Evolutionary conservation across 345 rosid genomes (phyloP).

Genomic region (Brassica napus): DNA sequence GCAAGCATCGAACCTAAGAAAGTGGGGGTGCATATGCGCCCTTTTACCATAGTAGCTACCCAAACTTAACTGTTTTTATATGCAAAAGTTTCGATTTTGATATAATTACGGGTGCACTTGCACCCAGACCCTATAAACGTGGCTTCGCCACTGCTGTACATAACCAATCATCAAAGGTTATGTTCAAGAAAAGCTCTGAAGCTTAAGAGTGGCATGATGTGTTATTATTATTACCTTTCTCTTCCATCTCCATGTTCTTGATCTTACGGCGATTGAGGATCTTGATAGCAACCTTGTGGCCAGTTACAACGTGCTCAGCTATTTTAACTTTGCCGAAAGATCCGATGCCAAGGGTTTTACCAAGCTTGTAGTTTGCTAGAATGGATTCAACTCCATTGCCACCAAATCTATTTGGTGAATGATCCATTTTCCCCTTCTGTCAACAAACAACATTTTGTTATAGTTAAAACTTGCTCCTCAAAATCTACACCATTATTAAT

Average conservation of each 20-base stretch:
- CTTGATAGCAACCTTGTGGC: constrained; percentile 93
- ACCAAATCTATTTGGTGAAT: constrained; percentile 49
- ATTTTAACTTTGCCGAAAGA: constrained; percentile 95
- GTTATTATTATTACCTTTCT: constrained; percentile 59
- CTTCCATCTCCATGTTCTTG: constrained; percentile 82
- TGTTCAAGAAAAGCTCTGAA: background rate
- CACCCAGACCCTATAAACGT: too few relatives aligned
- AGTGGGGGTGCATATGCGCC: too few relatives aligned
- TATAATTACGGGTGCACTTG: too few relatives aligned
- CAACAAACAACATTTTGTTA: background rate
- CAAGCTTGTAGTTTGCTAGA: constrained; percentile 74
- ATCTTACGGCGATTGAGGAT: constrained; percentile 88
- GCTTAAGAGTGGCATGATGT: too few relatives aligned
- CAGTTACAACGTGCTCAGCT: constrained; percentile 81
- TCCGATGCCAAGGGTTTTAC: constrained; percentile 88
- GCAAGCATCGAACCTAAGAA: too few relatives aligned
- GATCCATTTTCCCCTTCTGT: constrained; percentile 55
- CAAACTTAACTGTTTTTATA: too few relatives aligned
- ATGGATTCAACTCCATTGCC: constrained; percentile 52
- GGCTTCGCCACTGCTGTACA: too few relatives aligned
- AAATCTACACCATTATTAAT: background rate
- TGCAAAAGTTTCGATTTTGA: too few relatives aligned
- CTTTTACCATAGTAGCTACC: too few relatives aligned
- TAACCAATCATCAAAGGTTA: background rate
- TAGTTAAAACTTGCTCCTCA: background rate